A percentile compares a stretch with the other conserved stretches of the same genome.
Evolutionary conservation across 257 asterid genomes (phyloP).

Genomic region (Plantago ovata): DNA sequence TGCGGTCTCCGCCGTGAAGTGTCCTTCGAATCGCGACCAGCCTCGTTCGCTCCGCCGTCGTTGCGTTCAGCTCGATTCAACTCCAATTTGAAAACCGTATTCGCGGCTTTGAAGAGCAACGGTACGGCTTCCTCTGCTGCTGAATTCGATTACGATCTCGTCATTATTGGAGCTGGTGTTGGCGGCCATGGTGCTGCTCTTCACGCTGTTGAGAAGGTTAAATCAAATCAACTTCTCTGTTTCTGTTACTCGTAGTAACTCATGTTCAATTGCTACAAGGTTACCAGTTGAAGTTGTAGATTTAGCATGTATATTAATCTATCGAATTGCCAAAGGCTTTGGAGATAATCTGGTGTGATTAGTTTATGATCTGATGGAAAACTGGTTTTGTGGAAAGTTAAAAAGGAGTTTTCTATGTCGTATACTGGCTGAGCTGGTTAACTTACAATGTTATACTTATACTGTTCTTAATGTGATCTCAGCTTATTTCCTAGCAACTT

Average conservation of each 20-base stretch:
- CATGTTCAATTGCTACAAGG: background rate
- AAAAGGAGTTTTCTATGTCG: no score
- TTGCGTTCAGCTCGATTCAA: slow-evolving; percentile 30
- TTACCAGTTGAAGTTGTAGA: background rate
- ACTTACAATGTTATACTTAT: no score
- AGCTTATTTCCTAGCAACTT: no score
- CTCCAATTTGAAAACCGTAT: slow-evolving; percentile 27
- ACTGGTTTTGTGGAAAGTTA: no score
- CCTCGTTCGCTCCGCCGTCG: slow-evolving; percentile 29
- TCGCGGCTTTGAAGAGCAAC: slow-evolving; percentile 48
- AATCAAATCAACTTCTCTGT: background rate
- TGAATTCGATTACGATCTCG: slow-evolving; percentile 85
- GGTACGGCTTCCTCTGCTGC: slow-evolving; percentile 42
- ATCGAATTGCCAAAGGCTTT: background rate
- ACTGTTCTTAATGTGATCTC: no score
- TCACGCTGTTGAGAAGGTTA: slow-evolving; percentile 89
- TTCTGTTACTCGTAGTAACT: background rate
- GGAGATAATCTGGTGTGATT: no score
- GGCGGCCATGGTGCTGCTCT: slow-evolving; percentile 99
- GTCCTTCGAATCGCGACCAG: slow-evolving; percentile 21
- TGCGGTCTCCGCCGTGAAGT: slow-evolving; percentile 84
- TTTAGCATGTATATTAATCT: background rate
- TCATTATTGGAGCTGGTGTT: slow-evolving; percentile 95
- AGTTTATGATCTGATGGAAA: background rate
- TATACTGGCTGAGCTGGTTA: no score